Evolutionary conservation across 768 basidiomycete species (phyloP).

Genomic region (Trametopsis cervina): DNA sequence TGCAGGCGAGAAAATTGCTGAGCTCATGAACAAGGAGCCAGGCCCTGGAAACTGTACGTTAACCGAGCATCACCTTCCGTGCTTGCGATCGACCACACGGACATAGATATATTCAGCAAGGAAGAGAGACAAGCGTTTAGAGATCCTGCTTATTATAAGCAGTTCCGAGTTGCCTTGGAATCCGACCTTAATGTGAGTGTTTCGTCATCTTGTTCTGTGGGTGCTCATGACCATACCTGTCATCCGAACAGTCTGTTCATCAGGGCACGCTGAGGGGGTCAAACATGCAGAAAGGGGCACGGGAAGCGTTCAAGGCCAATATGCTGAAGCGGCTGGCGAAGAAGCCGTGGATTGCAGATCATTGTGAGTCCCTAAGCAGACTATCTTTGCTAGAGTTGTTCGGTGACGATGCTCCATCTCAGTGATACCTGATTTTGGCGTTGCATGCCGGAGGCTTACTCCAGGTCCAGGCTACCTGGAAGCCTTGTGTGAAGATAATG

Average conservation of each 20-base stretch:
- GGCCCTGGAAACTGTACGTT: conserved; percentile 37
- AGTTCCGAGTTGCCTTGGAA: conserved; percentile 44
- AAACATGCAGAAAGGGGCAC: conserved; percentile 30
- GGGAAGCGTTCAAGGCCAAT: conserved; percentile 30
- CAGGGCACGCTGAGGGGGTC: conserved; percentile 35
- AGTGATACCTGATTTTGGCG: conserved; percentile 57
- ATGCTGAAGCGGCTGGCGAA: conserved; percentile 46
- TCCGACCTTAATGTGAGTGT: conserved; percentile 39
- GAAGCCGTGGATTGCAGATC: conserved; percentile 55
- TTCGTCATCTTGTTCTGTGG: not conserved
- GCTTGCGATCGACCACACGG: not conserved
- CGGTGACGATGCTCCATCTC: not conserved
- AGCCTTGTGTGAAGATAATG: conserved; percentile 57
- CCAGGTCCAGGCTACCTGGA: conserved; percentile 66
- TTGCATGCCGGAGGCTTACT: conserved; percentile 57
- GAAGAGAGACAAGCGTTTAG: conserved; percentile 43
- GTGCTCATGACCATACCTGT: too few relatives aligned
- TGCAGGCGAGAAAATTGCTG: conserved; percentile 31
- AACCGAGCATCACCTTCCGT: conserved; percentile 5
- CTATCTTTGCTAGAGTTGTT: not conserved
- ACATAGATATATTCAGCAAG: conserved; percentile 40
- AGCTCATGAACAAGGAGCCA: conserved; percentile 31
- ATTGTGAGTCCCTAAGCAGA: conserved; percentile 30
- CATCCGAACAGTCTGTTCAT: conserved; percentile 30
- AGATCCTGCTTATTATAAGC: conserved; percentile 40